A percentile compares a stretch with the other conserved stretches of the same genome.
Conservation (phyloP, 2,329 filamentous ascomycete genomes). For the Neonectria punicea region DNA sequence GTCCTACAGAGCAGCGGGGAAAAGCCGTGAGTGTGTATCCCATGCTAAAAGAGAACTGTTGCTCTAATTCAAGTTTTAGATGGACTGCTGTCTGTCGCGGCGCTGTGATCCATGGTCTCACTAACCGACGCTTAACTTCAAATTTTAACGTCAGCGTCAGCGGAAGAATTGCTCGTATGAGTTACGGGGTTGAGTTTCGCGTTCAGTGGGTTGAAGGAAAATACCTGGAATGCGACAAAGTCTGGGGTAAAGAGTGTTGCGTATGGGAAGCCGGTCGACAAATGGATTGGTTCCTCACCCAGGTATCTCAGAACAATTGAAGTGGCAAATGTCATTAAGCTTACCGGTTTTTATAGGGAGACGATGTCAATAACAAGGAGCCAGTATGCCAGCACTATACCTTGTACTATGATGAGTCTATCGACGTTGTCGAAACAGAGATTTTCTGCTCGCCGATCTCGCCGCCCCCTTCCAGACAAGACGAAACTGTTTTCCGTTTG, state of each 20-base stretch:
- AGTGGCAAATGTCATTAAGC: background rate
- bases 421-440: accelerated
- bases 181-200: constrained; percentile 33
- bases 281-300: constrained; percentile 44
- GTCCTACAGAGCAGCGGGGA: constrained; percentile 46
- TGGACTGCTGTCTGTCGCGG: constrained; percentile 51
- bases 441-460: constrained; percentile 1
- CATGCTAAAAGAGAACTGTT: accelerated
- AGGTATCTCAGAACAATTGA: constrained; percentile 16
- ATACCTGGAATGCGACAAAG: constrained; percentile 24
- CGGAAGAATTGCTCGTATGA: constrained; percentile 42
- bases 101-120: constrained; percentile 44
- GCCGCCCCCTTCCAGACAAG: accelerated
- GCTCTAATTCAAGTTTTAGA: constrained; percentile 25
- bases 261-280: constrained; percentile 25
- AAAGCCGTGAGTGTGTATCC: constrained; percentile 47
- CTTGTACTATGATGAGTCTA: accelerated
- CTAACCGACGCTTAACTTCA: background rate
- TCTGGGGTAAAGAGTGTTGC: background rate
- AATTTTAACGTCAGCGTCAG: constrained; percentile 23
- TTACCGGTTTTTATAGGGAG: constrained; percentile 17
- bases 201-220: background rate
- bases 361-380: constrained; percentile 7
- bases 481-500: constrained; percentile 6
- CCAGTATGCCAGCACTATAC: background rate